Conservation (phyloP, 306 rosid genomes). For the Pachyrhizus erosus region DNA sequence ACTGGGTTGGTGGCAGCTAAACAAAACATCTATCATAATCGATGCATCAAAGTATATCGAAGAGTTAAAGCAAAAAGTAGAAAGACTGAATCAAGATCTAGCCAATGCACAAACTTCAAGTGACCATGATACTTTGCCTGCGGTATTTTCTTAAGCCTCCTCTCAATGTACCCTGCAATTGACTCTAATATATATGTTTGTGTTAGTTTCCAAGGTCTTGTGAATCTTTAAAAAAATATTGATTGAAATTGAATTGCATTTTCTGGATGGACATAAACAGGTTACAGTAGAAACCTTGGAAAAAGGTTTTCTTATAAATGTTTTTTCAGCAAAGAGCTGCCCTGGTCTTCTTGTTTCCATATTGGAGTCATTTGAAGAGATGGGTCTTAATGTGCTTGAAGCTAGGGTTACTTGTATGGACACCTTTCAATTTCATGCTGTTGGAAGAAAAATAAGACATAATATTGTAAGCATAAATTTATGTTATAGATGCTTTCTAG, state of each 20-base stretch:
- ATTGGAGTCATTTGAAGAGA: conserved; percentile 83
- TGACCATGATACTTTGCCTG: conserved; percentile 61
- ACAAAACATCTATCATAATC: conserved; percentile 74
- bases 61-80: conserved; percentile 85
- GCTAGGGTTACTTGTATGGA: conserved; percentile 98
- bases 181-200: not conserved
- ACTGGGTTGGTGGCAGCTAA: conserved; percentile 60
- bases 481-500: not conserved
- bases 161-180: not conserved
- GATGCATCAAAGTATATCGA: conserved; percentile 93
- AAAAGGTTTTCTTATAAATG: conserved; percentile 80
- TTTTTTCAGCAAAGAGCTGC: conserved; percentile 65
- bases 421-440: conserved; percentile 81
- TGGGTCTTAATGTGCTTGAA: conserved; percentile 83
- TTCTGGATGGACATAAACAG: conserved; percentile 47
- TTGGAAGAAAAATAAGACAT: conserved; percentile 77
- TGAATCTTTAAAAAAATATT: not conserved
- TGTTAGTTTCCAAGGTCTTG: not conserved
- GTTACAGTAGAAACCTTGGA: conserved; percentile 84
- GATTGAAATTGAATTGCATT: conserved; percentile 4
- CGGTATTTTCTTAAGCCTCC: conserved; percentile 54
- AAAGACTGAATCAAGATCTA: conserved; percentile 73
- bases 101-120: conserved; percentile 64
- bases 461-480: not conserved
- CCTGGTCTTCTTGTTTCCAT: conserved; percentile 86